Percentiles rank a stretch among this genome's conserved stretches.
These are phyloP conservation scores for Pinguiococcus pyrenoidosus DNA, from an alignment of 108 stramenopile genomes.

Conservation along the genomic window DNA sequence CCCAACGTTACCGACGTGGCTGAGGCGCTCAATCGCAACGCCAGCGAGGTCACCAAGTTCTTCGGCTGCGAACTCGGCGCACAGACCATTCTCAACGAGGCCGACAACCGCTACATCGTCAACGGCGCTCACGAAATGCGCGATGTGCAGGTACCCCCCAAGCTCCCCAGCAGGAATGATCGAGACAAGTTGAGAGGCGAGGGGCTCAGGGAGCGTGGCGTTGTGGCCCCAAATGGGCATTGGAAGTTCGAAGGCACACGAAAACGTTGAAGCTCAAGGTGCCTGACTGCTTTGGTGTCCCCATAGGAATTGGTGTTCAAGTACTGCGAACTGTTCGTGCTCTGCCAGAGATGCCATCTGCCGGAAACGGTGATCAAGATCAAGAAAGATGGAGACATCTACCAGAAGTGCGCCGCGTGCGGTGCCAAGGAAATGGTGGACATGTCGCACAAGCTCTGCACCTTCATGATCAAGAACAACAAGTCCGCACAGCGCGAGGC, in stretches of 20 bases:
- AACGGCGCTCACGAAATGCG: slow-evolving; percentile 88
- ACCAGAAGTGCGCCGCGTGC: slow-evolving; percentile 90
- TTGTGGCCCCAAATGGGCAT: too few species aligned
- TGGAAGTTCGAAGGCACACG: too few species aligned
- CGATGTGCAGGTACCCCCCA: too few species aligned
- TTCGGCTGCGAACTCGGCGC: slow-evolving; percentile 96
- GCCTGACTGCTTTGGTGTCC: too few species aligned
- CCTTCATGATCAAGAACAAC: slow-evolving; percentile 44
- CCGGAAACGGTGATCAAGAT: slow-evolving; percentile 94
- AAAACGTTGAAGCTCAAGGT: too few species aligned
- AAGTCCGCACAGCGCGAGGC: slow-evolving; percentile 27
- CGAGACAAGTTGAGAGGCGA: too few species aligned
- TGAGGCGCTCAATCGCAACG: slow-evolving; percentile 59
- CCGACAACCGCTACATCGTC: slow-evolving; percentile 84
- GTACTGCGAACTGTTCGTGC: slow-evolving; percentile 79
- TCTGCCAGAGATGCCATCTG: slow-evolving; percentile 73
- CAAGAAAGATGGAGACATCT: slow-evolving; percentile 73
- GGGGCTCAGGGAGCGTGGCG: too few species aligned
- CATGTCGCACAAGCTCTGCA: slow-evolving; percentile 80
- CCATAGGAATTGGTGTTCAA: slow-evolving; percentile 64
- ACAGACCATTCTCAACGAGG: slow-evolving; percentile 80
- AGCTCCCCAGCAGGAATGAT: too few species aligned
- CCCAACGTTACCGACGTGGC: slow-evolving; percentile 84
- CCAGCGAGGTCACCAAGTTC: slow-evolving; percentile 64
- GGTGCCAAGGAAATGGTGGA: slow-evolving; percentile 91